phyloP scores from a whole-genome alignment of 306 rosid genomes.

The Quercus berberidifolia region DNA sequence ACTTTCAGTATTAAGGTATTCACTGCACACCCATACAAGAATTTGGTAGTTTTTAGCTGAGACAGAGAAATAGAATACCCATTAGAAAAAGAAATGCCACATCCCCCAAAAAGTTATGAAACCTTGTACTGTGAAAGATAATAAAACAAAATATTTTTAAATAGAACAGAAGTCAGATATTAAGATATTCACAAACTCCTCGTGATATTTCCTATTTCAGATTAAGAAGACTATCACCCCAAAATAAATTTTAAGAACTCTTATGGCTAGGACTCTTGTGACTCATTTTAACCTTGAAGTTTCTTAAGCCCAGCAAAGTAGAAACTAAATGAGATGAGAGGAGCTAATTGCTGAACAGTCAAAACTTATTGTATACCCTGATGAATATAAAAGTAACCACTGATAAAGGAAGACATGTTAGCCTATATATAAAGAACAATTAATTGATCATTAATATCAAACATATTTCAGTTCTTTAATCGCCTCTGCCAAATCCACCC shows the following conservation, averaged over 20 bases:
- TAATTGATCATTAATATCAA: not conserved
- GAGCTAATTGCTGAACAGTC: not conserved
- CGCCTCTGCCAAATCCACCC: not conserved
- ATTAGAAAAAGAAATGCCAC: constrained; percentile 7
- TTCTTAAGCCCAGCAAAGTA: not conserved
- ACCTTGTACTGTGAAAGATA: not conserved
- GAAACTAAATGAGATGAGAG: not conserved
- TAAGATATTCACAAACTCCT: not conserved
- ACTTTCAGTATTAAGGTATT: constrained; percentile 63
- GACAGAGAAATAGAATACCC: constrained; percentile 28
- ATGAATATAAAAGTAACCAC: not conserved
- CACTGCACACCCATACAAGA: constrained; percentile 87
- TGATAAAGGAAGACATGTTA: not conserved
- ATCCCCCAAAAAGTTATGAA: not conserved
- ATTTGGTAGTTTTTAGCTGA: constrained; percentile 80
- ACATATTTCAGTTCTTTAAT: not conserved
- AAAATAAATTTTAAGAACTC: not conserved
- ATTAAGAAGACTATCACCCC: not conserved
- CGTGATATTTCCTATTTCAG: not conserved
- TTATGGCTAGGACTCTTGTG: not conserved
- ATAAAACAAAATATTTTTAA: not conserved
- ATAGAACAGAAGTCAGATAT: not conserved
- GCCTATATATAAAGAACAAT: not conserved
- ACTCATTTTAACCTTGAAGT: not conserved
- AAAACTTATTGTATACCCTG: not conserved